phyloP scores from a whole-genome alignment of 805 yeast genomes.

The Yarrowia hollandica region DNA sequence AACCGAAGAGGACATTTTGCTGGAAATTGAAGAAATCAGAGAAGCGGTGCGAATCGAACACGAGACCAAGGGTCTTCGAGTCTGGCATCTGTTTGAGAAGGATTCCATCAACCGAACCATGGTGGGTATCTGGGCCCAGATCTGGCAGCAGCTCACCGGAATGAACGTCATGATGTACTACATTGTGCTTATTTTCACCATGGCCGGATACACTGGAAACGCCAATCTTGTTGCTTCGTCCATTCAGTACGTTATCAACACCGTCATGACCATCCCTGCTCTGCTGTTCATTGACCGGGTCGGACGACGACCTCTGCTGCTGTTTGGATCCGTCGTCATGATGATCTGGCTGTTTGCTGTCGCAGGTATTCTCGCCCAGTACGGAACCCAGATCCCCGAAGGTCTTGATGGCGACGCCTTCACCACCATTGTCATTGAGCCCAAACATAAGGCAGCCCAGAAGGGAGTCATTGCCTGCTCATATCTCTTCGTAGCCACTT shows the following conservation, averaged over 20 bases:
- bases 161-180: slow-evolving; percentile 71
- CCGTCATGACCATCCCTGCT: slow-evolving; percentile 60
- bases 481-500: slow-evolving; percentile 66
- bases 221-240: slow-evolving; percentile 57
- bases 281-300: slow-evolving; percentile 58
- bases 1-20: slow-evolving; percentile 47
- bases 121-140: slow-evolving; percentile 53
- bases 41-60: slow-evolving; percentile 58
- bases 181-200: slow-evolving; percentile 61
- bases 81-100: slow-evolving; percentile 53
- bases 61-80: slow-evolving; percentile 48
- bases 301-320: slow-evolving; percentile 62
- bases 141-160: slow-evolving; percentile 66
- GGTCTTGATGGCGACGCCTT: slow-evolving; percentile 51
- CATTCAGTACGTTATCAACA: slow-evolving; percentile 58
- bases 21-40: slow-evolving; percentile 60
- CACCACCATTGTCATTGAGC: slow-evolving; percentile 59
- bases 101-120: slow-evolving; percentile 52
- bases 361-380: slow-evolving; percentile 48
- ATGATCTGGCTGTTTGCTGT: slow-evolving; percentile 61
- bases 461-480: slow-evolving; percentile 53
- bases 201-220: slow-evolving; percentile 60
- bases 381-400: slow-evolving; percentile 41
- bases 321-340: slow-evolving; percentile 66
- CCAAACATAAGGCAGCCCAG: slow-evolving; percentile 56